Conservation (phyloP, 108 stramenopile genomes). For the Cyclotella baltica region DNA sequence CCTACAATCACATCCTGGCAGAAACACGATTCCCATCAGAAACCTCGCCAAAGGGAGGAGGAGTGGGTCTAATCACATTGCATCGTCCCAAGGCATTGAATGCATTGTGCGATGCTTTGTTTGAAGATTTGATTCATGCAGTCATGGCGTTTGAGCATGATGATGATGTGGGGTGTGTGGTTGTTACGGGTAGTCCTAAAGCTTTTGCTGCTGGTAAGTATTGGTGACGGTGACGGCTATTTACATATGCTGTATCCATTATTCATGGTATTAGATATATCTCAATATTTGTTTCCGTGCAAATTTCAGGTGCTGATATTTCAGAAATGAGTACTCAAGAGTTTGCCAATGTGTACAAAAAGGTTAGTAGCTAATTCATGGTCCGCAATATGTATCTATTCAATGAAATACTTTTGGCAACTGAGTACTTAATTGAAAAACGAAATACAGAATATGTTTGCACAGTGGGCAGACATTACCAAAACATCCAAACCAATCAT, state of each 20-base stretch:
- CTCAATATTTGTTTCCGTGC: no score
- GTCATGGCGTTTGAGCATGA: constrained; percentile 78
- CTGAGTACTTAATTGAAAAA: neutral
- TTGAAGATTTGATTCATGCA: constrained; percentile 88
- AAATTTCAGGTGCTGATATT: constrained; percentile 97
- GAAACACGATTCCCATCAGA: constrained; percentile 57
- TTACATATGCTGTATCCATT: no score
- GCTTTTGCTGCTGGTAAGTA: constrained; percentile 93
- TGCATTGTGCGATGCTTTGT: constrained; percentile 93
- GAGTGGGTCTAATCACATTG: constrained; percentile 90
- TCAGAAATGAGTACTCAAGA: constrained; percentile 87
- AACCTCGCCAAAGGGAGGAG: constrained; percentile 33
- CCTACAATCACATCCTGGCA: constrained; percentile 75
- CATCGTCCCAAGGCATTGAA: constrained; percentile 98
- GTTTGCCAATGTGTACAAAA: constrained; percentile 84
- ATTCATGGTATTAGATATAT: no score
- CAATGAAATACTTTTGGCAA: neutral
- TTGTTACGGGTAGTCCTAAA: constrained; percentile 94
- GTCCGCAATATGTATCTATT: no score
- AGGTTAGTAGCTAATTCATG: constrained; percentile 24
- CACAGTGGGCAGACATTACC: constrained; percentile 89
- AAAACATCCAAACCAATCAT: constrained; percentile 86
- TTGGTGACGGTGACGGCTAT: no score
- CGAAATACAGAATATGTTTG: constrained; percentile 85
- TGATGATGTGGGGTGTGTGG: constrained; percentile 85